Evolutionary conservation across 2,329 filamentous ascomycete genomes (phyloP).

Genomic region (Fusarium nisikadoi): DNA sequence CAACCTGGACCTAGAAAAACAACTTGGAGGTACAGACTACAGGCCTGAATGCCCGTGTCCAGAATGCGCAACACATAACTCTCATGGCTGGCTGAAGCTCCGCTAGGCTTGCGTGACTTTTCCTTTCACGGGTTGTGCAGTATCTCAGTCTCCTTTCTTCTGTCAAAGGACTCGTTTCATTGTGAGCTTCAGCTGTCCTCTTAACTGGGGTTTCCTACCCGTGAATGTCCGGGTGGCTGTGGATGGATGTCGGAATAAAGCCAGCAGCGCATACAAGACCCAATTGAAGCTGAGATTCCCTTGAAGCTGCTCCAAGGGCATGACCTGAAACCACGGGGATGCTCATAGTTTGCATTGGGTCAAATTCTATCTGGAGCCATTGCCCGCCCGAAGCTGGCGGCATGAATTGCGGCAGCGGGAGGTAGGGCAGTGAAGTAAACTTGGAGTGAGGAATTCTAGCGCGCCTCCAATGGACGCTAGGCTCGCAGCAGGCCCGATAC

Average conservation of each 20-base stretch:
- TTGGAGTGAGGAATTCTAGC: constrained; percentile 30
- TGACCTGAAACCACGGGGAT: constrained; percentile 26
- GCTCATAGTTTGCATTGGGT: constrained; percentile 12
- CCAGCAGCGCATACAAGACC: neutral
- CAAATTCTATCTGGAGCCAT: constrained; percentile 30
- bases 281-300: constrained; percentile 1
- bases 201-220: constrained; percentile 1
- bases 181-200: neutral
- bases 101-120: neutral
- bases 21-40: neutral
- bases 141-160: constrained; percentile 1
- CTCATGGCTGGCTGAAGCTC: constrained; percentile 21
- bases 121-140: neutral
- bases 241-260: neutral
- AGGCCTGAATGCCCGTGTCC: constrained; percentile 9
- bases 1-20: constrained; percentile 5
- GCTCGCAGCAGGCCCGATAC: constrained; percentile 19
- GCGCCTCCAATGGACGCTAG: constrained; percentile 1
- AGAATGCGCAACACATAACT: constrained; percentile 11
- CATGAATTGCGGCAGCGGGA: constrained; percentile 2
- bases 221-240: constrained; percentile 17
- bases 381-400: constrained; percentile 17
- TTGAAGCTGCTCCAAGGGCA: constrained; percentile 2
- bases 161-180: neutral
- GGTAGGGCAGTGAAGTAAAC: neutral